Conservation (phyloP, 208 protist species). For the Angomonas desouzai region DNA sequence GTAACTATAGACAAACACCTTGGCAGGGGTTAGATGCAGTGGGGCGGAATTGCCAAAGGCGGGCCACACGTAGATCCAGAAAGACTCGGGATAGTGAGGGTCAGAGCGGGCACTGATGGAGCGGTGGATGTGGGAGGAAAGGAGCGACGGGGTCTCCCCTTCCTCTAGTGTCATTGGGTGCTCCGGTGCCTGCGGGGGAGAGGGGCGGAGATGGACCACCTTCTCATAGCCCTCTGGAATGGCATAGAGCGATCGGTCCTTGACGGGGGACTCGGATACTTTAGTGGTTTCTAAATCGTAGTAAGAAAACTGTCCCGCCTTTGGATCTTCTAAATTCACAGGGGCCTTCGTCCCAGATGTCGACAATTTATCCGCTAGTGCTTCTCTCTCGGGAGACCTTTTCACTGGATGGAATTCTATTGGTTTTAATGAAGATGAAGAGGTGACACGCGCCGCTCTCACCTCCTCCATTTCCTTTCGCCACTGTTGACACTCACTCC, state of each 20-base stretch:
- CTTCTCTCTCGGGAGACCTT: neutral
- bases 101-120: neutral
- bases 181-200: no score
- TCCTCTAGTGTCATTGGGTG: neutral
- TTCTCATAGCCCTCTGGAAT: conserved; percentile 2
- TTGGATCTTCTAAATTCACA: no score
- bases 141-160: neutral
- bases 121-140: neutral
- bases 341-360: no score
- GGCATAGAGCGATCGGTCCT: no score
- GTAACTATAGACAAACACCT: conserved; percentile 24
- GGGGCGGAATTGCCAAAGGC: conserved; percentile 39
- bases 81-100: neutral
- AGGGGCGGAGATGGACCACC: neutral
- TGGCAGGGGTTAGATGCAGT: conserved; percentile 10
- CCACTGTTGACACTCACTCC: neutral
- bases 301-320: neutral
- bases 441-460: neutral
- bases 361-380: neutral
- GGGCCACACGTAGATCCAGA: conserved; percentile 62
- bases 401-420: no score
- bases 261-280: no score
- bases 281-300: neutral
- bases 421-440: neutral
- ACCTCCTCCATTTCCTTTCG: neutral